Base-by-base conservation (phyloP, 176 grass and related monocot genomes). In the Eragrostis curvula region DNA sequence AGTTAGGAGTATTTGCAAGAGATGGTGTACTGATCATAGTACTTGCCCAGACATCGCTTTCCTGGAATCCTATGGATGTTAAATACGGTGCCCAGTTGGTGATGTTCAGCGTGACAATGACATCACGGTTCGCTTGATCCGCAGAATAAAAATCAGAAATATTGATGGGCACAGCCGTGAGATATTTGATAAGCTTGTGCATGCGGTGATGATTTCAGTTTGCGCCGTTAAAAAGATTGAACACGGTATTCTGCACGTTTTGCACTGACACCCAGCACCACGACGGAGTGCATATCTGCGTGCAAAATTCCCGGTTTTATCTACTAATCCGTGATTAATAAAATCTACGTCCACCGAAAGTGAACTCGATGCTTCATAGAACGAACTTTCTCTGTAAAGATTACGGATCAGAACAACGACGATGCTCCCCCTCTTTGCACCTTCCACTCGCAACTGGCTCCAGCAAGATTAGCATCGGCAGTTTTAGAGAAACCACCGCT, bases 391-490 rank as follows among this genome's bases (percentile, higher is more conserved):
- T 18, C 8, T 17, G 6, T 17, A 76, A 49, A 20, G 23, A 16
- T 18, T 11, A 25, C 8, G 25, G 41, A 62, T 11, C 23, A 16
- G n/a, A 27, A 24, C n/a, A n/a, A 58, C 13, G 73, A 58, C 13
- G 73, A 59, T 75, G 9, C 53, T 21, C 12, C 32, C 51, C 18
- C 7, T 36, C n/a, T 25, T 60, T 27, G n/a, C 12, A 61, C 14
- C 55, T 45, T 61, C 56, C 74, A 77, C 41, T 77, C 20, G 55
- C 52, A 58, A 52, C 10, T 24, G 68, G 68, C 13, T 28, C 29
- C 21, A 53, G 42, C 32, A 8, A 25, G 55, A 18, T 50, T 58
- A 8, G n/a, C 21, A 23, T 24, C 32, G 4, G 32, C 32, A 4
- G 4, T 36, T 36, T 4, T 36, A n/a, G n/a, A n/a, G n/a, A n/a